Evolutionary conservation across 768 basidiomycete species (phyloP).

Genomic region (Boletellus sp.): DNA sequence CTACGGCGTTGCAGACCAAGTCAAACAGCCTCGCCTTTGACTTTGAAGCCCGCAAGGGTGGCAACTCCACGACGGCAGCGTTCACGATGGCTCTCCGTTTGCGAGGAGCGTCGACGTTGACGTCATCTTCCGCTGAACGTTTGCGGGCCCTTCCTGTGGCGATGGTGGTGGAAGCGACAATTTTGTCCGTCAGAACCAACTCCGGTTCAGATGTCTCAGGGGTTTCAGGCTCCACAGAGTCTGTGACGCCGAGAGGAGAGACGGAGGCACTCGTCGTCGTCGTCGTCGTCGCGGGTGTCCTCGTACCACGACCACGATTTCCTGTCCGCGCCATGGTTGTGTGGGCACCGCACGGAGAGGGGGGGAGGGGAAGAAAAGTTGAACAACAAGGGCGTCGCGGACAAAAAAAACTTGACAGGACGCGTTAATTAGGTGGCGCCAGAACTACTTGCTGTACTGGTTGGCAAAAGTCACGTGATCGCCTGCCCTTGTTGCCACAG

Average conservation of each 20-base stretch:
- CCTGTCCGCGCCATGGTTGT: slow-evolving; percentile 23
- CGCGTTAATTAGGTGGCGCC: slow-evolving; percentile 29
- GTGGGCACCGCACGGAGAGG: not conserved
- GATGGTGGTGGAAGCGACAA: not conserved
- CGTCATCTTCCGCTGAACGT: slow-evolving; percentile 35
- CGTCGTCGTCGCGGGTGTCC: slow-evolving; percentile 25
- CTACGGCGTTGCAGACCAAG: slow-evolving; percentile 2
- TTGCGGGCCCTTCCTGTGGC: slow-evolving; percentile 21
- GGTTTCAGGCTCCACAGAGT: slow-evolving; percentile 46
- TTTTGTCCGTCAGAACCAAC: slow-evolving; percentile 2
- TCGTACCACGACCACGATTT: slow-evolving; percentile 11
- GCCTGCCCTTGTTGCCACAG: slow-evolving; percentile 22
- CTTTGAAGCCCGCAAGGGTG: slow-evolving; percentile 6
- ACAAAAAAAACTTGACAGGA: slow-evolving; percentile 16
- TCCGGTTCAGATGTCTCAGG: slow-evolving; percentile 49
- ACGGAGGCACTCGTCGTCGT: slow-evolving; percentile 38
- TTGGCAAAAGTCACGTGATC: slow-evolving; percentile 22
- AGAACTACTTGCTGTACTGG: slow-evolving; percentile 2
- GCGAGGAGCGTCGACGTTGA: slow-evolving; percentile 19
- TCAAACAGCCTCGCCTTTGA: slow-evolving; percentile 24
- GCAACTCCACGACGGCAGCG: slow-evolving; percentile 22
- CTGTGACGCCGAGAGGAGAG: slow-evolving; percentile 48
- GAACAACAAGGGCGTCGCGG: slow-evolving; percentile 13
- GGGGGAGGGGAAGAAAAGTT: not conserved
- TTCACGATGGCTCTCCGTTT: slow-evolving; percentile 35